Percentiles rank a stretch among this genome's conserved stretches.
Evolutionary conservation across 2,329 filamentous ascomycete genomes (phyloP).

Genomic region (Cladosporium sp.): DNA sequence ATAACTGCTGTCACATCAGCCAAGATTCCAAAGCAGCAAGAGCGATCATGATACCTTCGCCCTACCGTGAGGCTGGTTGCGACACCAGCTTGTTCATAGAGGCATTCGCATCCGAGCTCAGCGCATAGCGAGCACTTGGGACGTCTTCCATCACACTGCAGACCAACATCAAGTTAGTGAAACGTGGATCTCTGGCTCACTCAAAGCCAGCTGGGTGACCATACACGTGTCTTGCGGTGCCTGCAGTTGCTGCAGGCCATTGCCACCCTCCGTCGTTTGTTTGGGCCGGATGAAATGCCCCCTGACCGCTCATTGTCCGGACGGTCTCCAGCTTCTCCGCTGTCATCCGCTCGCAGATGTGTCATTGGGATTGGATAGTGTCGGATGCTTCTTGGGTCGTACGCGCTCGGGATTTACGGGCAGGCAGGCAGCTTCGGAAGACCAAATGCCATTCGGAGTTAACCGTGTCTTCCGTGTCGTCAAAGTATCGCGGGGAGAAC

Average conservation of each 20-base stretch:
- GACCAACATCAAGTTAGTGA: not conserved
- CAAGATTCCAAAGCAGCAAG: not conserved
- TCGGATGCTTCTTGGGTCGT: not conserved
- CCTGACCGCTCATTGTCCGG: not conserved
- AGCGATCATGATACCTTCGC: not conserved
- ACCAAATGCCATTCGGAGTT: not conserved
- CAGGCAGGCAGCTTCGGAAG: not conserved
- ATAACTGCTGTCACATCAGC: not conserved
- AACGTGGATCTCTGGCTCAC: not conserved
- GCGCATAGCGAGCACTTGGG: slow-evolving; percentile 39
- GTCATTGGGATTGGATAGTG: not conserved
- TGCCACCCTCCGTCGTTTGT: slow-evolving; percentile 2
- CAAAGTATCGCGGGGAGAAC: not conserved
- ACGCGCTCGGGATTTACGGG: not conserved
- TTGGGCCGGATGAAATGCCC: not conserved
- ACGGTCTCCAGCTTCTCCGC: not conserved
- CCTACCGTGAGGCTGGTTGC: not conserved
- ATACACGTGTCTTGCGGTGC: slow-evolving; percentile 19
- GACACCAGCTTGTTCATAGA: slow-evolving; percentile 32
- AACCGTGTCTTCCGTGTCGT: not conserved
- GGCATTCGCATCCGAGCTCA: slow-evolving; percentile 39
- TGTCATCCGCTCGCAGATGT: not conserved
- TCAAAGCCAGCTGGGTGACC: not conserved
- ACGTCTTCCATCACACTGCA: slow-evolving; percentile 37
- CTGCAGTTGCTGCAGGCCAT: slow-evolving; percentile 24